Conservation (phyloP, 495 filamentous ascomycete species). For the Hapsidospora chrysogenum region DNA sequence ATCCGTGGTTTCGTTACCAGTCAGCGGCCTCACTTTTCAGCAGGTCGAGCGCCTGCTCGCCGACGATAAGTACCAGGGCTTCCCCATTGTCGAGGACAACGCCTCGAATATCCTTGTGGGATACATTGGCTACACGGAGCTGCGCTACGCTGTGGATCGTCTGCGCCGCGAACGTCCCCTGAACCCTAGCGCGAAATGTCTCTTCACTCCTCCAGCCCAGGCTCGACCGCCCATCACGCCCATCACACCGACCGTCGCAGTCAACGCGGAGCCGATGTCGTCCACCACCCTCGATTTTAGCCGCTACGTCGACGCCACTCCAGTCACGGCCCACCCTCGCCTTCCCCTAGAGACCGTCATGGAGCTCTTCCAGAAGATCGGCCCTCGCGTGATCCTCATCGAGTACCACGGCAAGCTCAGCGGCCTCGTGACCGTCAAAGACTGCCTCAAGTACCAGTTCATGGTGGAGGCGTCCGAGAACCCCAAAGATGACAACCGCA, state of each 20-base stretch:
- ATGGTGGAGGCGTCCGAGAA: constrained; percentile 86
- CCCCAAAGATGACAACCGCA: constrained; percentile 34
- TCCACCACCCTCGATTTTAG: constrained; percentile 65
- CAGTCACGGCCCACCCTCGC: constrained; percentile 78
- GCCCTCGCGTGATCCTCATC: constrained; percentile 82
- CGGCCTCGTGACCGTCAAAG: constrained; percentile 89
- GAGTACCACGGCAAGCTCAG: constrained; percentile 72
- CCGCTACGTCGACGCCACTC: constrained; percentile 78
- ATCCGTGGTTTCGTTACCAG: constrained; percentile 57
- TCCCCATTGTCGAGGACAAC: constrained; percentile 74
- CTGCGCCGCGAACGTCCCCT: constrained; percentile 61
- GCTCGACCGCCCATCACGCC: constrained; percentile 23
- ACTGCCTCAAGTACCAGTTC: constrained; percentile 95
- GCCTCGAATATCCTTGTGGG: constrained; percentile 59
- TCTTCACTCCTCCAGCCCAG: constrained; percentile 46
- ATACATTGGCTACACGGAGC: constrained; percentile 88
- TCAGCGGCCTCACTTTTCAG: constrained; percentile 55
- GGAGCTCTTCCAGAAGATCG: constrained; percentile 98
- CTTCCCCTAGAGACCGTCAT: constrained; percentile 93
- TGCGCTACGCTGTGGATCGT: constrained; percentile 83
- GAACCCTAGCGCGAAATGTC: constrained; percentile 48
- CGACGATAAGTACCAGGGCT: constrained; percentile 83
- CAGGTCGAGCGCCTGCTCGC: constrained; percentile 57
- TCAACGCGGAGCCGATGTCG: constrained; percentile 23
- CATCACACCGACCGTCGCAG: constrained; percentile 44